Evolutionary conservation across 192 early-diverging fungal species (phyloP).

Genomic region (Phlyctochytrium planicorne): DNA sequence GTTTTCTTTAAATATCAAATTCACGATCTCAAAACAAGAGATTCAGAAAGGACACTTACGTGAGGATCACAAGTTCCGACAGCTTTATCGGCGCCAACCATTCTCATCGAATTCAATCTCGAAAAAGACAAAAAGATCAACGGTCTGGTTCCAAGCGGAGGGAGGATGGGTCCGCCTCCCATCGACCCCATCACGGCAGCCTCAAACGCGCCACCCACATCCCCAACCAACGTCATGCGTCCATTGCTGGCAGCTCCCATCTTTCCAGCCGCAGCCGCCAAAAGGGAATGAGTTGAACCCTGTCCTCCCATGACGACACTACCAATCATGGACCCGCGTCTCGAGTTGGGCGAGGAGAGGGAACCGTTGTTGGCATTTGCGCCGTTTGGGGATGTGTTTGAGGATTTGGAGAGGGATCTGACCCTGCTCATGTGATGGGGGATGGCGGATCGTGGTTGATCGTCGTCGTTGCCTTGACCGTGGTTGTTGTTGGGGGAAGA

Average conservation of each 20-base stretch:
- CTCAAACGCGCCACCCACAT: background rate
- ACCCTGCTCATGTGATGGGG: too few species aligned
- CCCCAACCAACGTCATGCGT: too few species aligned
- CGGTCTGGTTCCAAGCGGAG: background rate
- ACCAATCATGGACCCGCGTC: background rate
- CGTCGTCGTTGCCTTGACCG: background rate
- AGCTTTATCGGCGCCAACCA: background rate
- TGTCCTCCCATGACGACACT: too few species aligned
- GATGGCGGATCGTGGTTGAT: background rate
- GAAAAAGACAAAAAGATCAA: background rate
- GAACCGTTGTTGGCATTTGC: too few species aligned
- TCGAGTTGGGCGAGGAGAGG: background rate
- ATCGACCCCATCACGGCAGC: background rate
- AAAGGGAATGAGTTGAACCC: too few species aligned
- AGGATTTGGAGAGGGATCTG: too few species aligned
- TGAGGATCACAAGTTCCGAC: slow-evolving; percentile 8
- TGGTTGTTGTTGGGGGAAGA: background rate
- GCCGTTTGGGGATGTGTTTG: too few species aligned
- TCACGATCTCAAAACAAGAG: background rate
- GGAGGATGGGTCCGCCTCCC: background rate
- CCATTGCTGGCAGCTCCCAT: too few species aligned
- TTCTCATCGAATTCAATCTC: slow-evolving; percentile 5
- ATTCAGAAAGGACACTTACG: background rate
- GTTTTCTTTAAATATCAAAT: too few species aligned
- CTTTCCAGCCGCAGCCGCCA: too few species aligned